Percentiles rank a stretch among this genome's conserved stretches.
phyloP scores from a whole-genome alignment of 495 filamentous ascomycete species.

The Xylaria acuta region DNA sequence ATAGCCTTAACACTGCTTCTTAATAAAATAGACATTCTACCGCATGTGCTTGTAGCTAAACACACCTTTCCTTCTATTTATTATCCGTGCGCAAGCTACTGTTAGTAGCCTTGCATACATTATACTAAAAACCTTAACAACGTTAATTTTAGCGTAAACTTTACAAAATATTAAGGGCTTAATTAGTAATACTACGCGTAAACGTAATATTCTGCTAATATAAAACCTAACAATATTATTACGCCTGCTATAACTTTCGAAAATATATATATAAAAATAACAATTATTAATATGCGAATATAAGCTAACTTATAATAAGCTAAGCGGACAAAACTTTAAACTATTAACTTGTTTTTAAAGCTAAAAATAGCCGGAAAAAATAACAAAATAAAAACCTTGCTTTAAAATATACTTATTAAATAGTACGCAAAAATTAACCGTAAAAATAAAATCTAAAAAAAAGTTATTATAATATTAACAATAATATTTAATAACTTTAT shows the following conservation, averaged over 20 bases:
- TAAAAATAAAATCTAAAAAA: background rate
- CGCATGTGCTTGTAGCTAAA: no score
- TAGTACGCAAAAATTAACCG: background rate
- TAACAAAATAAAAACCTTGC: background rate
- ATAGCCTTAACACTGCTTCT: no score
- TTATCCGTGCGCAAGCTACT: no score
- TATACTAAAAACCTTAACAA: no score
- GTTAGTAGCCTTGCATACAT: no score
- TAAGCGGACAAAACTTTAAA: background rate
- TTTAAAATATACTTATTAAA: background rate
- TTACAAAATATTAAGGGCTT: background rate
- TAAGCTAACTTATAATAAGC: background rate
- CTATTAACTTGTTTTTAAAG: background rate
- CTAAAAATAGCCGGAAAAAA: background rate
- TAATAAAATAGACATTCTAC: no score
- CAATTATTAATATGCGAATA: background rate
- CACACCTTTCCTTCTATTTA: no score
- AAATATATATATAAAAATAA: background rate
- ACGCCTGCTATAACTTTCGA: background rate
- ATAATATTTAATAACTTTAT: constrained; percentile 2
- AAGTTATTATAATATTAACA: background rate
- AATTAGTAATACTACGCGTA: background rate
- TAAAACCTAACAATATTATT: background rate
- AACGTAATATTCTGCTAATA: background rate
- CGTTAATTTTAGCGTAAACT: background rate